A percentile compares a stretch with the other conserved stretches of the same genome.
Evolutionary conservation across 805 yeast species (phyloP).

Genomic region (Komagataella ulmi): DNA sequence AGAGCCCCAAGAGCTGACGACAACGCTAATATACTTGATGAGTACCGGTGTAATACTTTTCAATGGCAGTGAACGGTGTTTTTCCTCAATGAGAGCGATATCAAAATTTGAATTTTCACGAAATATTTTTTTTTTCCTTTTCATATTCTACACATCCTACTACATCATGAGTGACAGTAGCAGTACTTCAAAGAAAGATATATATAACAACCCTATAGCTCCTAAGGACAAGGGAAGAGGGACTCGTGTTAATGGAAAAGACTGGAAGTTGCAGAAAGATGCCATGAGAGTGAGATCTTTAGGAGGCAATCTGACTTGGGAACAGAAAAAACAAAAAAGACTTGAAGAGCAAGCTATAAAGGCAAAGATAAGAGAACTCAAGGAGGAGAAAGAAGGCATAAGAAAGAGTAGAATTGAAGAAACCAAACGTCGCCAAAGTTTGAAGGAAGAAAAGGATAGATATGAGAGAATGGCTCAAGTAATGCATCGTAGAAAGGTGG

Average conservation of each 20-base stretch:
- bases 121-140: background rate
- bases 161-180: background rate
- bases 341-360: conserved; percentile 54
- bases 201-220: conserved; percentile 5
- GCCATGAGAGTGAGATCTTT: conserved; percentile 52
- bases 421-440: conserved; percentile 61
- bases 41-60: background rate
- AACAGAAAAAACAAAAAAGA: conserved; percentile 51
- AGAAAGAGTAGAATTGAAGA: conserved; percentile 39
- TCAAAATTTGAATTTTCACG: background rate
- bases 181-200: background rate
- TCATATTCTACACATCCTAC: background rate
- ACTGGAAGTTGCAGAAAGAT: conserved; percentile 57
- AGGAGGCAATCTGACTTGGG: conserved; percentile 50
- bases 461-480: conserved; percentile 69
- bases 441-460: conserved; percentile 82
- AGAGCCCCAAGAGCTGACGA: conserved; percentile 14
- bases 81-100: background rate
- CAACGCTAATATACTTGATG: background rate
- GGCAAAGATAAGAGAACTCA: conserved; percentile 55
- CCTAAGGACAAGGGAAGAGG: conserved; percentile 21
- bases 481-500: conserved; percentile 88
- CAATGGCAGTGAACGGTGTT: background rate
- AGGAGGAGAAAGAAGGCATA: conserved; percentile 61
- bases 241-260: conserved; percentile 46